Evolutionary conservation across 306 rosid species (phyloP).

Genomic region (Trichosanthes truncata): DNA sequence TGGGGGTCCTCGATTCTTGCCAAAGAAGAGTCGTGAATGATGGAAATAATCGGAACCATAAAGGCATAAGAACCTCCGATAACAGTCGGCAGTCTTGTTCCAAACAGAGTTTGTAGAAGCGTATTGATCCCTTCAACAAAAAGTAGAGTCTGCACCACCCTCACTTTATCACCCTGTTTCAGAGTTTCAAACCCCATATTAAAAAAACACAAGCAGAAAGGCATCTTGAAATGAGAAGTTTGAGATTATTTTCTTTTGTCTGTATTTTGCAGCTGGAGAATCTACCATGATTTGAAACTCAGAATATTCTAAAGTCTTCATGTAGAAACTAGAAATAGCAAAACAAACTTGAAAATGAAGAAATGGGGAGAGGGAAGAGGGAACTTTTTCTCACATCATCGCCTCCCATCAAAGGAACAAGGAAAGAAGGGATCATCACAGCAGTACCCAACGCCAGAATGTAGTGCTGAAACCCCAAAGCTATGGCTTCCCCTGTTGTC

Average conservation of each 20-base stretch:
- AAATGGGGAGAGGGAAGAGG: conserved; percentile 1
- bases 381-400: conserved; percentile 53
- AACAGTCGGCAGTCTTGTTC: conserved; percentile 94
- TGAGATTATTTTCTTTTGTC: background rate
- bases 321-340: background rate
- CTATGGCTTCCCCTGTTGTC: conserved; percentile 73
- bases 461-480: conserved; percentile 95
- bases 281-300: background rate
- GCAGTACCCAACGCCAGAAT: conserved; percentile 96
- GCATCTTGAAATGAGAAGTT: conserved; percentile 3
- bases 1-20: conserved; percentile 57
- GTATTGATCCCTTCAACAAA: conserved; percentile 93
- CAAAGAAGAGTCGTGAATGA: conserved; percentile 67
- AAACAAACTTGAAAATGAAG: background rate
- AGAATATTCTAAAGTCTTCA: background rate
- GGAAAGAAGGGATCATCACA: conserved; percentile 96
- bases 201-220: background rate
- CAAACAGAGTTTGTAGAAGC: conserved; percentile 87
- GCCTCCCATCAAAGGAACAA: conserved; percentile 96
- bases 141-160: conserved; percentile 90
- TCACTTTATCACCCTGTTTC: conserved; percentile 85
- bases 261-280: background rate
- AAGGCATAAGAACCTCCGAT: conserved; percentile 93
- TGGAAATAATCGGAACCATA: conserved; percentile 95
- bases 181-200: background rate